Conservation (phyloP, 768 basidiomycete species). For the Suillus luteus region DNA sequence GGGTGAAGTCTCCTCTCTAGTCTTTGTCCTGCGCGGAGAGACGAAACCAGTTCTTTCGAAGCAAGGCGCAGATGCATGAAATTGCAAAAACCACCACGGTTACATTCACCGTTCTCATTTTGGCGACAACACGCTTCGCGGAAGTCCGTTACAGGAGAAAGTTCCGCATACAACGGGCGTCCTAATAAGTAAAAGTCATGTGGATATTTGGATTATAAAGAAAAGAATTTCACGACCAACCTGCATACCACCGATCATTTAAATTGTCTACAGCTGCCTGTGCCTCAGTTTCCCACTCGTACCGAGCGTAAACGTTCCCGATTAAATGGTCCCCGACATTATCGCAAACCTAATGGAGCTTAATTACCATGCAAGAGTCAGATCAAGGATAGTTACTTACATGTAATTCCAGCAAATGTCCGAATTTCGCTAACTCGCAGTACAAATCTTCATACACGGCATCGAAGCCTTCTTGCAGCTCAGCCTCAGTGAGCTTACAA, state of each 20-base stretch:
- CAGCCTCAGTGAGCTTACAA: constrained; percentile 84
- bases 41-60: constrained; percentile 78
- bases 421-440: constrained; percentile 93
- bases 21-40: constrained; percentile 80
- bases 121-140: constrained; percentile 98
- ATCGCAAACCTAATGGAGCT: constrained; percentile 75
- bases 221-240: constrained; percentile 38
- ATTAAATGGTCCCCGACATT: constrained; percentile 99
- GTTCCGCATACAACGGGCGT: constrained; percentile 93
- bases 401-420: constrained; percentile 93
- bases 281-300: constrained; percentile 98
- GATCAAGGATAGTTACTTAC: constrained; percentile 45
- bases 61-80: constrained; percentile 96
- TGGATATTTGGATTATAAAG: constrained; percentile 11
- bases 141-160: constrained; percentile 98
- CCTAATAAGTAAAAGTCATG: constrained; percentile 45
- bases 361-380: not conserved
- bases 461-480: constrained; percentile 89
- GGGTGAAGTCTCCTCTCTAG: constrained; percentile 80
- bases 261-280: constrained; percentile 89
- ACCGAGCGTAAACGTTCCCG: constrained; percentile 97
- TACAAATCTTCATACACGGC: constrained; percentile 96
- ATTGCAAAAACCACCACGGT: constrained; percentile 97
- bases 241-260: constrained; percentile 98
- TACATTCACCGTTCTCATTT: constrained; percentile 98